Conservation (phyloP, 1,139 yeast genomes). For the Suhomyces terraborum region DNA sequence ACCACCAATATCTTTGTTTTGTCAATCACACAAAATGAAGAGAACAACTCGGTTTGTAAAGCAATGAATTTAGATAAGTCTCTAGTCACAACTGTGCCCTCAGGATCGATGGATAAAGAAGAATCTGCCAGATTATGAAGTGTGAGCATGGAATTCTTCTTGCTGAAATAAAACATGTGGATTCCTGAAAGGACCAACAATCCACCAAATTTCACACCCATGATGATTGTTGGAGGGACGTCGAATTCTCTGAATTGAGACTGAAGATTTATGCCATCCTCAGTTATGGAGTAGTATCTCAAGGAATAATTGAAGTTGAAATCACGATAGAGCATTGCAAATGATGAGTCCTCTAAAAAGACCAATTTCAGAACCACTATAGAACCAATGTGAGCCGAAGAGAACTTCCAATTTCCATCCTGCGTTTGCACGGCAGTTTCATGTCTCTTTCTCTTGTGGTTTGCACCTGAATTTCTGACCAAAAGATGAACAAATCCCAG, state of each 20-base stretch:
- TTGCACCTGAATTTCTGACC: conserved; percentile 7
- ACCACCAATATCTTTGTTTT: conserved; percentile 30
- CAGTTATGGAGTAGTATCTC: conserved; percentile 30
- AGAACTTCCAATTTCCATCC: conserved; percentile 17
- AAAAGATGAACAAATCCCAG: conserved; percentile 31
- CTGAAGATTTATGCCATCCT: conserved; percentile 5
- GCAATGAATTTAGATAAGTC: conserved; percentile 13
- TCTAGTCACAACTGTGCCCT: conserved; percentile 17
- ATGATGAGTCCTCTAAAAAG: conserved; percentile 10
- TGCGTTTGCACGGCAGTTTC: neutral
- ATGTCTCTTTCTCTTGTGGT: conserved; percentile 5
- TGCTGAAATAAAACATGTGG: conserved; percentile 37
- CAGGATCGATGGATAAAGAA: conserved; percentile 14
- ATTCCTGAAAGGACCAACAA: conserved; percentile 32
- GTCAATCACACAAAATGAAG: conserved; percentile 27
- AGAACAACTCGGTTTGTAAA: conserved; percentile 12
- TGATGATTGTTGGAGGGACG: conserved; percentile 34
- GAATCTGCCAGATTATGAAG: conserved; percentile 14
- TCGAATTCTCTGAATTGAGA: conserved; percentile 39
- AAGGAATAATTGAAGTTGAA: conserved; percentile 36
- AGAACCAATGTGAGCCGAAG: conserved; percentile 29
- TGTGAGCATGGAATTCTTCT: conserved; percentile 18
- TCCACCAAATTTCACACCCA: conserved; percentile 33
- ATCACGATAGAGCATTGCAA: conserved; percentile 42
- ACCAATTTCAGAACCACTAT: conserved; percentile 31